Conservation (phyloP, 371 early-diverging fungal genomes). For the Syncephalis fuscata region DNA sequence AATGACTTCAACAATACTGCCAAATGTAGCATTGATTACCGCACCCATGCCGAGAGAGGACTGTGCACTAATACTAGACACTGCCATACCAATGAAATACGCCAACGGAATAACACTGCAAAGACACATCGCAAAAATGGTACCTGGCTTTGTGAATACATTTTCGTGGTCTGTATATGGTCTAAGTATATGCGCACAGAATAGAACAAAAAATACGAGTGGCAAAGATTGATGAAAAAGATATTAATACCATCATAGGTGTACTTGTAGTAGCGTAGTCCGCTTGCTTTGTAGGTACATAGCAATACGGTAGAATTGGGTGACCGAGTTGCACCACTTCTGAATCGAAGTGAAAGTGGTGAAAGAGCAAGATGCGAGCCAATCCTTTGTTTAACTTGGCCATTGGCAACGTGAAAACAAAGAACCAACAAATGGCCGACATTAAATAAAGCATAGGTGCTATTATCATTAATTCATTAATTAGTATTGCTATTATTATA, state of each 20-base stretch:
- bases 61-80: slow-evolving; percentile 89
- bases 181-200: slow-evolving; percentile 62
- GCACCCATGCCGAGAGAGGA: slow-evolving; percentile 82
- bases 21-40: slow-evolving; percentile 94
- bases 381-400: slow-evolving; percentile 71
- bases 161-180: slow-evolving; percentile 20
- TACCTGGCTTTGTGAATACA: slow-evolving; percentile 31
- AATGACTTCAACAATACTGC: slow-evolving; percentile 89
- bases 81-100: slow-evolving; percentile 94
- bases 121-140: slow-evolving; percentile 68
- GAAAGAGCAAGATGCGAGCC: slow-evolving; percentile 49
- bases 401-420: slow-evolving; percentile 84
- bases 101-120: slow-evolving; percentile 83
- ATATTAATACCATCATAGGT: slow-evolving; percentile 94
- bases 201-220: slow-evolving; percentile 57
- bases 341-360: slow-evolving; percentile 63
- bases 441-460: slow-evolving; percentile 63
- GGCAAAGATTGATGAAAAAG: slow-evolving; percentile 84
- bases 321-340: slow-evolving; percentile 28
- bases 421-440: slow-evolving; percentile 64
- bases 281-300: slow-evolving; percentile 64
- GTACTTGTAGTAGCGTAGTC: slow-evolving; percentile 77
- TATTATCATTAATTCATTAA: slow-evolving; percentile 6
- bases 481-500: neutral
- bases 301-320: slow-evolving; percentile 38